Conservation (phyloP, 257 asterid species). For the Asclepias syriaca region DNA sequence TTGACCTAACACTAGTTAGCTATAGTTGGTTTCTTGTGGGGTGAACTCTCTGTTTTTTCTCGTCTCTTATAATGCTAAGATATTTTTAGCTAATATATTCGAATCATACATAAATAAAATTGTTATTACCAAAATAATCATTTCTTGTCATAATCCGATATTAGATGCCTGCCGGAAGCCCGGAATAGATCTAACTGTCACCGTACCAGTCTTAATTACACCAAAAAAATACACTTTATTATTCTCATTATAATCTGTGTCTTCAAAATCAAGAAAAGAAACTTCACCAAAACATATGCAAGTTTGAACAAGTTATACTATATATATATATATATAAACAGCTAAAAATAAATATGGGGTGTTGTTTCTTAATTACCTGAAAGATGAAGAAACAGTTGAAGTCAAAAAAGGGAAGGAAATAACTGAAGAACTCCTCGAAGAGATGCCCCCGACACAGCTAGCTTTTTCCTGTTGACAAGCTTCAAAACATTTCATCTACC, state of each 20-base stretch:
- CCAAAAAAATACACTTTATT: no score
- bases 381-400: not conserved
- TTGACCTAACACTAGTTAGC: not conserved
- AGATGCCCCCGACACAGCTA: not conserved
- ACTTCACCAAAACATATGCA: no score
- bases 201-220: no score
- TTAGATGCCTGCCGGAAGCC: not conserved
- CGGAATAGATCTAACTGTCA: not conserved
- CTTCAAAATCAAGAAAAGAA: not conserved
- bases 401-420: not conserved
- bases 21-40: not conserved
- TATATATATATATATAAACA: no score
- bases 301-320: no score
- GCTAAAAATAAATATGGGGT: not conserved
- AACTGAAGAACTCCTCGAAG: not conserved
- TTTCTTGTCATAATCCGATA: no score
- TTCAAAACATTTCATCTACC: constrained; percentile 7
- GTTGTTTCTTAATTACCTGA: not conserved
- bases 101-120: not conserved
- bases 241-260: not conserved
- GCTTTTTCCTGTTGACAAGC: constrained; percentile 11
- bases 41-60: not conserved
- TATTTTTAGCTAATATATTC: not conserved
- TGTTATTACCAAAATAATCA: no score
- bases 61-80: not conserved